These are phyloP conservation scores for Metroxylon sagu DNA, from an alignment of 176 grass and related monocot genomes.

Conservation along the genomic window DNA sequence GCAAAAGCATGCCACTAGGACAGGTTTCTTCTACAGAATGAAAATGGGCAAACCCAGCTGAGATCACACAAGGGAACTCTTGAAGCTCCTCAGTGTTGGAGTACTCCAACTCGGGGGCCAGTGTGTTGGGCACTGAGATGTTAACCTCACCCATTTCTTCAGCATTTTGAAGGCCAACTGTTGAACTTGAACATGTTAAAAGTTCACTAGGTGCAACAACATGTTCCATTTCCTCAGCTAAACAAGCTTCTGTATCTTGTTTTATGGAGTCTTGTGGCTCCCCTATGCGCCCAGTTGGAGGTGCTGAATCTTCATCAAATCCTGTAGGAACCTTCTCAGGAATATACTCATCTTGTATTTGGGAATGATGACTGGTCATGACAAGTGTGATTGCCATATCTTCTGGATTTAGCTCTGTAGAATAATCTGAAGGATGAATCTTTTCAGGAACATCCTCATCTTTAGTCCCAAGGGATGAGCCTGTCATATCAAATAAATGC, in stretches of 20 bases:
- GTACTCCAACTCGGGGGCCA: neutral
- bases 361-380: slow-evolving; percentile 7
- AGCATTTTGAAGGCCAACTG: slow-evolving; percentile 29
- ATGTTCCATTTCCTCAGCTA: slow-evolving; percentile 18
- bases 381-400: slow-evolving; percentile 15
- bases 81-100: slow-evolving; percentile 7
- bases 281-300: slow-evolving; percentile 10
- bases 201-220: slow-evolving; percentile 19
- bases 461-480: slow-evolving; percentile 8
- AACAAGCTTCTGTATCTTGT: slow-evolving; percentile 30
- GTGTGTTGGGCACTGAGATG: neutral
- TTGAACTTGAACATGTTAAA: slow-evolving; percentile 1
- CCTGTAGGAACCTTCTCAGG: slow-evolving; percentile 20
- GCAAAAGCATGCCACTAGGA: slow-evolving; percentile 17
- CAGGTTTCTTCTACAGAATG: slow-evolving; percentile 15
- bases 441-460: slow-evolving; percentile 10
- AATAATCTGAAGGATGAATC: slow-evolving; percentile 4
- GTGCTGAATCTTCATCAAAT: slow-evolving; percentile 25
- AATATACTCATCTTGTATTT: slow-evolving; percentile 20
- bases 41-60: slow-evolving; percentile 17
- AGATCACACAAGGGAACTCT: neutral
- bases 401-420: slow-evolving; percentile 38
- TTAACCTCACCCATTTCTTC: neutral
- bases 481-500: neutral
- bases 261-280: slow-evolving; percentile 14